Base-by-base conservation (phyloP, 2,329 filamentous ascomycete genomes). In the Arthrobotrys musiformis region DNA sequence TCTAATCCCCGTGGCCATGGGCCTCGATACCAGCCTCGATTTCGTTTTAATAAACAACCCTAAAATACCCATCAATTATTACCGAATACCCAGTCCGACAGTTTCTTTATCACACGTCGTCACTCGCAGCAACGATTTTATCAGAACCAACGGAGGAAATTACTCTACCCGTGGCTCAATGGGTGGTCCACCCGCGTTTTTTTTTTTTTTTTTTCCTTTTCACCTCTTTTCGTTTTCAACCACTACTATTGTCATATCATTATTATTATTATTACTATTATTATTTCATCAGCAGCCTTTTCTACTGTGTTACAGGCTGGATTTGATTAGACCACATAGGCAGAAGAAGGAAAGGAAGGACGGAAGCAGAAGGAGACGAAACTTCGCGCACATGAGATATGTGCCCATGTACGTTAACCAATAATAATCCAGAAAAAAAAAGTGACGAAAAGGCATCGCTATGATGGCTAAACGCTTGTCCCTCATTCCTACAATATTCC, bases 161-260 rank as follows among this genome's bases (percentile, higher is more conserved):
- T 70, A 40, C 17, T 61, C 28, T 9, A 2, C 46, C n/a, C n/a
- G n/a, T n/a, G n/a, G n/a, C n/a, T n/a, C n/a, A n/a, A n/a, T n/a
- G n/a, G n/a, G n/a, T n/a, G n/a, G n/a, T n/a, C n/a, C n/a, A n/a
- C n/a, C n/a, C n/a, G n/a, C n/a, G n/a, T n/a, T n/a, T n/a, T n/a
- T n/a, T n/a, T n/a, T n/a, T 42, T 28, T 7, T n/a, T 2, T 4
- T 33, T 15, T 15, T 22, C 48, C 28, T 50, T 37, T 35, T 5
- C 13, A 9, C 46, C 19, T 50, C 35, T 60, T 26, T 50, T 69
- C 50, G 17, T 58, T 63, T 19, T 4, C 66, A 58, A 19, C 30
- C n/a, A 58, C n/a, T n/a, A 58, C 11, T 40, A 58, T 17, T 13
- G 15, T n/a, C n/a, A n/a, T 48, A 13, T 7, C 22, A 33, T 56